Conservation (phyloP, 176 grass and related monocot species). For the Aegilops tauschii region DNA sequence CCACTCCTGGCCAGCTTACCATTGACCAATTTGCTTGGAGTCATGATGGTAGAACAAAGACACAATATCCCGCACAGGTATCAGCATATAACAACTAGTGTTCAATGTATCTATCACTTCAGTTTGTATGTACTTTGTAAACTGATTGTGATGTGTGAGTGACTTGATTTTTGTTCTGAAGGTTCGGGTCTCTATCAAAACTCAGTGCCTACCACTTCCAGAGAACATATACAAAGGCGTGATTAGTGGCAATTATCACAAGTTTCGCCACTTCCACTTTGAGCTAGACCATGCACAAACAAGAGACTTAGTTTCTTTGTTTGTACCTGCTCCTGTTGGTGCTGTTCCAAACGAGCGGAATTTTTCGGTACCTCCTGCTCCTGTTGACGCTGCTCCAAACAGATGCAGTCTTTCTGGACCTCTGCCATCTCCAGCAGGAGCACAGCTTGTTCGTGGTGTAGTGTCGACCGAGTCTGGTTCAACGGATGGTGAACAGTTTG, state of each 20-base stretch:
- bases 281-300: conserved; percentile 80
- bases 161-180: conserved; percentile 40
- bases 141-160: neutral
- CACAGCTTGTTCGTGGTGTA: neutral
- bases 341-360: neutral
- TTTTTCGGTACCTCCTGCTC: neutral
- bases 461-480: neutral
- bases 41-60: conserved; percentile 49
- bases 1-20: conserved; percentile 53
- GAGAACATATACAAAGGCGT: conserved; percentile 61
- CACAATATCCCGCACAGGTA: conserved; percentile 83
- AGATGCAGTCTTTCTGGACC: neutral
- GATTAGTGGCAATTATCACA: conserved; percentile 66
- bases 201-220: conserved; percentile 48
- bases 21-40: conserved; percentile 93
- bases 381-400: conserved; percentile 2
- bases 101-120: neutral
- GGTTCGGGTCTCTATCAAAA: conserved; percentile 55
- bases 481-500: conserved; percentile 23
- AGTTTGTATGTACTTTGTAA: conserved; percentile 12
- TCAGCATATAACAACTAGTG: neutral
- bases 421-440: conserved; percentile 1
- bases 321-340: conserved; percentile 38
- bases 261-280: conserved; percentile 49
- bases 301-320: conserved; percentile 64